A percentile compares a stretch with the other conserved stretches of the same genome.
phyloP scores from a whole-genome alignment of 2,329 filamentous ascomycete genomes.

The Capronia americana region DNA sequence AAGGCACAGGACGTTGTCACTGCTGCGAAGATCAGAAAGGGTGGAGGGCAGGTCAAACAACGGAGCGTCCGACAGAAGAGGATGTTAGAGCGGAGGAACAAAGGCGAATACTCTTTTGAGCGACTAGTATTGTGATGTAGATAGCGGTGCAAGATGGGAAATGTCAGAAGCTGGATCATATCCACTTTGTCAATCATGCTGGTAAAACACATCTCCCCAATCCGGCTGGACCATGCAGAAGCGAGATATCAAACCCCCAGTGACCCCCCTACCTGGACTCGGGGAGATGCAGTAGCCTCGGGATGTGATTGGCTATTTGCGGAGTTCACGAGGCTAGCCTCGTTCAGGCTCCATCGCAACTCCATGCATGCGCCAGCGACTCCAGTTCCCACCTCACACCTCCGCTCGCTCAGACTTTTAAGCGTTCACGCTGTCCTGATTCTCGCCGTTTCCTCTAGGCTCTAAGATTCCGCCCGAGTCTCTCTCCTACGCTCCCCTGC shows the following conservation, averaged over 20 bases:
- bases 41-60: constrained; percentile 71
- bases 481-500: background rate
- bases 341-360: constrained; percentile 14
- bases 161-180: constrained; percentile 8
- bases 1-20: constrained; percentile 60
- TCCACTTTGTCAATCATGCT: constrained; percentile 8
- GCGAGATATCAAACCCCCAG: constrained; percentile 23
- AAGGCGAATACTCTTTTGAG: constrained; percentile 83
- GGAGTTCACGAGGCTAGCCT: constrained; percentile 17
- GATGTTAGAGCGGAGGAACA: constrained; percentile 76
- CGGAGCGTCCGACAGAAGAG: constrained; percentile 76
- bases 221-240: constrained; percentile 15
- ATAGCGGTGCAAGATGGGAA: constrained; percentile 1
- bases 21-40: constrained; percentile 62
- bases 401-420: background rate
- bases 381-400: constrained; percentile 4
- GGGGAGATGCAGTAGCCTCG: constrained; percentile 14
- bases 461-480: background rate
- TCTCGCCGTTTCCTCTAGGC: background rate
- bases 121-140: constrained; percentile 49
- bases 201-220: constrained; percentile 4
- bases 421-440: background rate
- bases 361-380: constrained; percentile 12
- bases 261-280: constrained; percentile 9
- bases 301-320: constrained; percentile 13